phyloP scores from a whole-genome alignment of 257 asterid species.

The Lavandula angustifolia region DNA sequence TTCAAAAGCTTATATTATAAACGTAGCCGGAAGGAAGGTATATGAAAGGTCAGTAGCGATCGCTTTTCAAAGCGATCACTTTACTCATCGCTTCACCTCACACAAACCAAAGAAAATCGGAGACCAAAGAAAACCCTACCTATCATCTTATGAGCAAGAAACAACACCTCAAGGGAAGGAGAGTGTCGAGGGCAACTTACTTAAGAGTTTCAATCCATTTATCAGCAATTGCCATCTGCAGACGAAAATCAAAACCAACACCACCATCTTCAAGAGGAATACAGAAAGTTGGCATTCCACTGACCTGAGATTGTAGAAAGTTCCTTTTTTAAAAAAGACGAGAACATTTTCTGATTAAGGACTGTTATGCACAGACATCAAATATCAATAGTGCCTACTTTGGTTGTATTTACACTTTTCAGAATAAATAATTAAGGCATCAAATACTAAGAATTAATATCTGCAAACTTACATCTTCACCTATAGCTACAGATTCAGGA shows the following conservation, averaged over 20 bases:
- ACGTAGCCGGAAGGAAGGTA: no score
- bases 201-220: constrained; percentile 94
- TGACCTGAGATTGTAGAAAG: constrained; percentile 62
- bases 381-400: constrained; percentile 6
- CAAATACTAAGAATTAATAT: constrained; percentile 16
- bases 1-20: no score
- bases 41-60: no score
- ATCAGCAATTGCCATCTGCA: constrained; percentile 99
- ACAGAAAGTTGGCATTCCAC: constrained; percentile 98
- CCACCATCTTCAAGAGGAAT: constrained; percentile 94
- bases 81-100: no score
- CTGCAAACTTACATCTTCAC: constrained; percentile 84
- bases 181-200: constrained; percentile 52
- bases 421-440: constrained; percentile 18
- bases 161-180: constrained; percentile 12
- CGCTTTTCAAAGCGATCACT: no score
- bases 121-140: no score
- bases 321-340: constrained; percentile 4
- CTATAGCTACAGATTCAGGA: constrained; percentile 82
- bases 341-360: constrained; percentile 10
- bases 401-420: background rate
- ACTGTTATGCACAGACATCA: constrained; percentile 2
- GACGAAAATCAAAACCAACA: constrained; percentile 94
- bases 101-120: no score
- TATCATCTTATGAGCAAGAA: constrained; percentile 16